Evolutionary conservation across 257 asterid species (phyloP), one percentile per base, ranked within the genome.

Genomic region (Lavandula angustifolia): DNA sequence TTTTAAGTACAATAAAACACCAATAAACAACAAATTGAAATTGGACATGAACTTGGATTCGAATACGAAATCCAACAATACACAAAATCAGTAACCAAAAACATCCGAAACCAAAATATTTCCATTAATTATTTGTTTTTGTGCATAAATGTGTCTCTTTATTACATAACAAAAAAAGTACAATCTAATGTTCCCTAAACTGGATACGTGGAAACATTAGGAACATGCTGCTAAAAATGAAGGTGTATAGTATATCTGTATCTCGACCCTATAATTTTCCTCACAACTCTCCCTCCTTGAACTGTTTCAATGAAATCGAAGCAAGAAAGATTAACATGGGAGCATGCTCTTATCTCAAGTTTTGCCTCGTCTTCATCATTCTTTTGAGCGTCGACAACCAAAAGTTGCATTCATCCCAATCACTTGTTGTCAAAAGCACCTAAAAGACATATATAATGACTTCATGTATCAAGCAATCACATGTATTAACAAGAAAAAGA

Each of bases 371-470:
- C 80, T 92, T 92, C 71, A 89, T 82, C 98, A 92, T 89, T 65
- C 95, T 87, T 69, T 88, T 89, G 56, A 92, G 95, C 1, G 96
- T 76, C 62, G 87, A 76, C 62, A 89, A 70, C 96, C 98, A 92
- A 77, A 85, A 82, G 79, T 85, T 85, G 83, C 98, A 92, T 72
- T 92, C 98, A 40, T 92, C 98, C 98, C 98, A 92, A 49, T 92
- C 98, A 53, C 87, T 92, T 62, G 95, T 87, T 0, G 98, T 87
- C 53, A 92, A 95, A 37, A 71, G 86, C 38, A 89, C 91, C 98
- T 92, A 58, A 13, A 42, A 8, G 61, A 49, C 61, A 42, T 9
- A 11, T 16, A 62, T 7, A 64, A 56, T 54, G 47, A 31, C 49
- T 54, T 59, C 46, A 35, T 37, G 9, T 16, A 61, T 58, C 49